Evolutionary conservation across 148 eudicot genomes (phyloP).

Genomic region (Silene conica): DNA sequence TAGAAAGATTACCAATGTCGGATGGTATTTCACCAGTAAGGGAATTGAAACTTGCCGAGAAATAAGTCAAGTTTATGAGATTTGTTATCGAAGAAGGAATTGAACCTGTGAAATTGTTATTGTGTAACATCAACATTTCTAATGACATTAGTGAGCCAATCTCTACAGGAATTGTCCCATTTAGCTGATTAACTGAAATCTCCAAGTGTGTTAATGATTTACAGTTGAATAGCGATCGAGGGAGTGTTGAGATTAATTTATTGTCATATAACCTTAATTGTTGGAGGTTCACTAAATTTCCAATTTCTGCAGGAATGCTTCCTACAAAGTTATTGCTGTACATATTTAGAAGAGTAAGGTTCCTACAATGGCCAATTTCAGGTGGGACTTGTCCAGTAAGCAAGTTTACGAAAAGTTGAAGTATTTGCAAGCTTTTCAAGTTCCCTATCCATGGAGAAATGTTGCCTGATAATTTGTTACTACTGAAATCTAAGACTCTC

Average conservation of each 20-base stretch:
- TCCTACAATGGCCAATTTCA: constrained; percentile 51
- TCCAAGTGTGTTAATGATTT: constrained; percentile 49
- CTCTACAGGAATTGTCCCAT: constrained; percentile 50
- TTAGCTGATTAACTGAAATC: constrained; percentile 55
- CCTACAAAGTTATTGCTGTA: constrained; percentile 54
- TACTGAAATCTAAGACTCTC: constrained; percentile 45
- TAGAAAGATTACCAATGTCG: constrained; percentile 58
- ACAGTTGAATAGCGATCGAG: constrained; percentile 43
- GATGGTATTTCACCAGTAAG: constrained; percentile 66
- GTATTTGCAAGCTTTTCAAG: constrained; percentile 39
- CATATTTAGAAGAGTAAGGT: constrained; percentile 40
- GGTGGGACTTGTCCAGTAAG: constrained; percentile 59
- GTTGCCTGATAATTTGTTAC: constrained; percentile 48
- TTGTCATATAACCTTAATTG: constrained; percentile 45
- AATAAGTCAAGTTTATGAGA: constrained; percentile 50
- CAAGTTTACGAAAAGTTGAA: constrained; percentile 51
- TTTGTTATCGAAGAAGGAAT: constrained; percentile 60
- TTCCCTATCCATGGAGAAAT: constrained; percentile 61
- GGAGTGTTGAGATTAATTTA: constrained; percentile 53
- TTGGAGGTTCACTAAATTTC: constrained; percentile 47
- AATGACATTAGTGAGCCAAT: constrained; percentile 51
- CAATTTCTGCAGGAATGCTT: constrained; percentile 59
- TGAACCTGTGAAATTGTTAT: constrained; percentile 54
- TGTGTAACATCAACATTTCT: constrained; percentile 55
- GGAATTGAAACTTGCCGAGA: constrained; percentile 54